A percentile compares a stretch with the other conserved stretches of the same genome.
phyloP scores from a whole-genome alignment of 2,329 filamentous ascomycete genomes.

The Neonectria hederae region DNA sequence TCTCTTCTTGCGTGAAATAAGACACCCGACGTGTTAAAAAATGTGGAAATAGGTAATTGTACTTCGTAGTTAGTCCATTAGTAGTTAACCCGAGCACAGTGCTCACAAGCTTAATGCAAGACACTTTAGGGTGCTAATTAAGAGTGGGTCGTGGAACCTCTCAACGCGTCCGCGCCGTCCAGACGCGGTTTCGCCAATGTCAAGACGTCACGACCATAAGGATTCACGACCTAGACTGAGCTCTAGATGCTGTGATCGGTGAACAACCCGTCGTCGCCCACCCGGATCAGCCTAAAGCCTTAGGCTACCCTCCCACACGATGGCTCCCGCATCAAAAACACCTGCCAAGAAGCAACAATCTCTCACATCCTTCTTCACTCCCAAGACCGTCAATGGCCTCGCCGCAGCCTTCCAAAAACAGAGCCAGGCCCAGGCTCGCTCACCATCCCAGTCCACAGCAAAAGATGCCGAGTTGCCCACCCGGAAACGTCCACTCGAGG shows the following conservation, averaged over 20 bases:
- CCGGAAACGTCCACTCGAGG: conserved; percentile 63
- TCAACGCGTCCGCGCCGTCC: conserved; percentile 40
- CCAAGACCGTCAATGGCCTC: conserved; percentile 62
- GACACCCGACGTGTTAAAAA: too few species aligned
- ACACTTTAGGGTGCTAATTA: background rate
- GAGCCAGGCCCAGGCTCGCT: conserved; percentile 38
- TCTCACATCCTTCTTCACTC: conserved; percentile 86
- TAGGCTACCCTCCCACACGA: conserved; percentile 26
- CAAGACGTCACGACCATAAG: conserved; percentile 36
- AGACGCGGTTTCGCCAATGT: conserved; percentile 33
- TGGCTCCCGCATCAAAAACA: conserved; percentile 51
- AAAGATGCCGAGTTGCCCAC: conserved; percentile 44
- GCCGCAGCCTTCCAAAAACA: conserved; percentile 49
- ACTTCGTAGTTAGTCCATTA: too few species aligned
- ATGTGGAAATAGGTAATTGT: too few species aligned
- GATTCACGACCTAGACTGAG: conserved; percentile 11
- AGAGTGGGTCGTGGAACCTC: conserved; percentile 36
- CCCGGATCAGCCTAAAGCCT: background rate
- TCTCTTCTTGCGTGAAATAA: background rate
- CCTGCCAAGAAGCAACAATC: conserved; percentile 77
- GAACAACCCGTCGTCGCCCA: conserved; percentile 8
- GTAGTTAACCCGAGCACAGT: too few species aligned
- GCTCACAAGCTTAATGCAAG: background rate
- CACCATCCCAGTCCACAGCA: conserved; percentile 37
- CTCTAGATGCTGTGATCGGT: conserved; percentile 15